Evolutionary conservation across 1,139 yeast species (phyloP), one percentile per base, ranked within the genome.

Genomic region (Nakaseomyces delphensis): DNA sequence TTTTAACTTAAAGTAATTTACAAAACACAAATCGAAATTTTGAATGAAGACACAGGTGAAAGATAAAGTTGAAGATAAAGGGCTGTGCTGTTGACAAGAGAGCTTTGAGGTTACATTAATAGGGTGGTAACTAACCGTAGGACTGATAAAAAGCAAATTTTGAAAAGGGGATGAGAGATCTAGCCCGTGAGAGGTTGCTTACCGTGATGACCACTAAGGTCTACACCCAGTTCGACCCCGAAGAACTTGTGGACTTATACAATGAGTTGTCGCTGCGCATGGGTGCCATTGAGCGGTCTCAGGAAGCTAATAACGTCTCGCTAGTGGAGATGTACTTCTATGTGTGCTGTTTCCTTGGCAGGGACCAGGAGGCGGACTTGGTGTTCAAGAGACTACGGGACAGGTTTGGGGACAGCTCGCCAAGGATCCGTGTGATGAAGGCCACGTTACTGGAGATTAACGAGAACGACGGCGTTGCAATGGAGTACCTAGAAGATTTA

Each of bases 311-410:
- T 41, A 68, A 74, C 46, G 79, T 72, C 58, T 69, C 73, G 13
- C 63, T 87, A 29, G 68, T 78, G 48, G 95, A 84, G 58, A 72
- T 85, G 55, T 79, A 83, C 44, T 84, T 85, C 59, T 78, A 77
- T 56, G 67, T 87, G 38, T 67, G 79, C 2, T 62, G 86, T 33
- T 67, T 80, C 47, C 65, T 84, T n/a, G 69, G 76, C 39, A 73
- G 77, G 48, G 95, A 86, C 55, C 64, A 69, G 1, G 86, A 78
- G 51, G 95, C 96, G 13, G 76, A 79, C 52, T 64, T 73, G 11
- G 68, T 77, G 45, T 70, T 85, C 45, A 82, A 80, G 45, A 66
- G 78, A 36, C 60, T 87, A 13, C 62, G 72, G 31, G 96, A 86
- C 56, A 75, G 76, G 55, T 80, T 86, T 59, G 75, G 73, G 4